Conservation (phyloP, 352 stramenopile species). For the Phytopythium boreale region DNA sequence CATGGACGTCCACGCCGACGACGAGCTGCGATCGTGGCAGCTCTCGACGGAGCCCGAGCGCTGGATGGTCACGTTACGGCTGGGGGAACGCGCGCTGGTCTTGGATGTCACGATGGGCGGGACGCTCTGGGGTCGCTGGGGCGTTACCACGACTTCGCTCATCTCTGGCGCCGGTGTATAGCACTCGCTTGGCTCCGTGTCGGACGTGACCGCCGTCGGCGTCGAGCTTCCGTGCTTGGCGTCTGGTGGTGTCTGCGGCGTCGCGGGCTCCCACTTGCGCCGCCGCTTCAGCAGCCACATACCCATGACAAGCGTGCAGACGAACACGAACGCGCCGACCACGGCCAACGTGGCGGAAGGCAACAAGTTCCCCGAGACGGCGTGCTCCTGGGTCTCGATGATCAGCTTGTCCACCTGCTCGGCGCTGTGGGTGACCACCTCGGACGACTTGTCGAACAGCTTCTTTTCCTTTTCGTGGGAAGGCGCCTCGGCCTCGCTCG, state of each 20-base stretch:
- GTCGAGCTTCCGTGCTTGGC: too few species aligned
- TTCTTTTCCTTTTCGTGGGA: background rate
- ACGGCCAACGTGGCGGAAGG: background rate
- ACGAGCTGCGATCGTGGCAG: background rate
- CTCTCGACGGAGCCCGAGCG: background rate
- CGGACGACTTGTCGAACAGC: background rate
- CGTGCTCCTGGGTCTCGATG: background rate
- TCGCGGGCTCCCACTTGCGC: background rate
- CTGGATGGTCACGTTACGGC: background rate
- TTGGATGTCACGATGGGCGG: background rate
- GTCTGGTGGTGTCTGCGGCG: too few species aligned
- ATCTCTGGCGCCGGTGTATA: background rate
- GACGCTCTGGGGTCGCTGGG: background rate
- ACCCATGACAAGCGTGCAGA: background rate
- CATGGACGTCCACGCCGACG: background rate
- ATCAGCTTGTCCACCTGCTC: constrained; percentile 7
- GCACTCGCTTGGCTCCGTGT: background rate
- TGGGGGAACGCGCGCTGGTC: background rate
- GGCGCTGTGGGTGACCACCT: constrained; percentile 2
- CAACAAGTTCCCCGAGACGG: background rate
- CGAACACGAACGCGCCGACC: background rate
- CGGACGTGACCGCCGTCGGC: background rate
- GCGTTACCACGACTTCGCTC: background rate
- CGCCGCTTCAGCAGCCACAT: background rate
- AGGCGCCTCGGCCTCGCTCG: background rate